Evolutionary conservation across 2,329 filamentous ascomycete species (phyloP).

Genomic region (Huntiella savannae): DNA sequence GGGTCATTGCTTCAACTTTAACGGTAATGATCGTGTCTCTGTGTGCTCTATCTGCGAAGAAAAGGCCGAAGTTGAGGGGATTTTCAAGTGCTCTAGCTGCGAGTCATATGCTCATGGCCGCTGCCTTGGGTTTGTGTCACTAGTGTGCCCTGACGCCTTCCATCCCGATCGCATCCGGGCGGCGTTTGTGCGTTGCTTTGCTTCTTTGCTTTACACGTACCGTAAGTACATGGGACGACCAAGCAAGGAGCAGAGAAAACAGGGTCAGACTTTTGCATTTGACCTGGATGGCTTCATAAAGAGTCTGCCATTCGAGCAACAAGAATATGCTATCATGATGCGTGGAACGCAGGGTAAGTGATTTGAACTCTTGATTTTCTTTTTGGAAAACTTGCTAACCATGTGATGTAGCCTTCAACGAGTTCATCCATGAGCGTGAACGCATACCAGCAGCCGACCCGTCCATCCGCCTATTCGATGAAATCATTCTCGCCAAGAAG

Average conservation of each 20-base stretch:
- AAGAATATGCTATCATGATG: constrained; percentile 45
- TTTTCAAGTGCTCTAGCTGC: constrained; percentile 56
- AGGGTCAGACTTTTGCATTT: constrained; percentile 42
- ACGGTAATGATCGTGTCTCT: constrained; percentile 33
- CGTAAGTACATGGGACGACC: constrained; percentile 43
- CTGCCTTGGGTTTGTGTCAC: constrained; percentile 40
- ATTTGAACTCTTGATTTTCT: background rate
- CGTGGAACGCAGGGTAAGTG: constrained; percentile 44
- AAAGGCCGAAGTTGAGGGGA: constrained; percentile 48
- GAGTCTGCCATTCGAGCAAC: constrained; percentile 45
- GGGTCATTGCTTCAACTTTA: constrained; percentile 60
- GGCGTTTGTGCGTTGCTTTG: constrained; percentile 44
- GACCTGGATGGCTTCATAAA: constrained; percentile 47
- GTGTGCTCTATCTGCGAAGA: constrained; percentile 62
- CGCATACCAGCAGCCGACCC: constrained; percentile 41
- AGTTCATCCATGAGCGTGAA: constrained; percentile 72
- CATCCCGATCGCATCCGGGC: constrained; percentile 41
- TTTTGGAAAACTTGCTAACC: constrained; percentile 7
- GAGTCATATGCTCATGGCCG: constrained; percentile 35
- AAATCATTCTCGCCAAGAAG: constrained; percentile 65
- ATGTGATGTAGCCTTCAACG: constrained; percentile 37
- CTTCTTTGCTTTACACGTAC: constrained; percentile 48
- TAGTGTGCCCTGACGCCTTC: constrained; percentile 46
- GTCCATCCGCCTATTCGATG: constrained; percentile 59
- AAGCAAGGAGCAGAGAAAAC: constrained; percentile 38